Evolutionary conservation across 768 basidiomycete genomes (phyloP).

Genomic region (Phaeotremella fagi): DNA sequence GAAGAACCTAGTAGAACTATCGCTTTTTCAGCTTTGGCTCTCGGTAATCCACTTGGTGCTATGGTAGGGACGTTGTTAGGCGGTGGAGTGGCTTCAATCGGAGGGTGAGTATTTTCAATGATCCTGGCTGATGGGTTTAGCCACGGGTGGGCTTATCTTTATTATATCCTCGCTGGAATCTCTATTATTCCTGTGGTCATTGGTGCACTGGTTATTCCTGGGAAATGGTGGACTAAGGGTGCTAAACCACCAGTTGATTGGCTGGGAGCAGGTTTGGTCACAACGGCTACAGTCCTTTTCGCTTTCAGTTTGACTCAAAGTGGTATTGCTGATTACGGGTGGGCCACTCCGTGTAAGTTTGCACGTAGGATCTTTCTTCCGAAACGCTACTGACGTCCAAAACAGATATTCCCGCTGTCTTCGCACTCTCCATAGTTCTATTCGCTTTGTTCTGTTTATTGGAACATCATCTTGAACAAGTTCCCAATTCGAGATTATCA

Average conservation of each 20-base stretch:
- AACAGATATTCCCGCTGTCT: conserved; percentile 62
- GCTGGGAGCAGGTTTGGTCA: conserved; percentile 66
- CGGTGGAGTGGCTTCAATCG: too few relatives aligned
- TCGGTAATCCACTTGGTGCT: too few relatives aligned
- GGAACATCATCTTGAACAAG: conserved; percentile 60
- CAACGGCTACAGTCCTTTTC: conserved; percentile 61
- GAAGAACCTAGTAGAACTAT: too few relatives aligned
- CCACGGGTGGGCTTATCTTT: conserved; percentile 63
- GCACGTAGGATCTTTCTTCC: conserved; percentile 1
- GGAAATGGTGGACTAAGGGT: too few relatives aligned
- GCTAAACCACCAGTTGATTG: conserved; percentile 57
- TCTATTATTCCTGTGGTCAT: conserved; percentile 56
- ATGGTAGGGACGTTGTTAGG: too few relatives aligned
- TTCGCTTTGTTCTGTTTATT: conserved; percentile 59
- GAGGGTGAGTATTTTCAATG: too few relatives aligned
- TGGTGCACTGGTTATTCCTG: conserved; percentile 58
- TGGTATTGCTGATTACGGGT: conserved; percentile 55
- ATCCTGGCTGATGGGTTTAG: too few relatives aligned
- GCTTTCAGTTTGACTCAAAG: conserved; percentile 68
- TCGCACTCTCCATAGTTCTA: conserved; percentile 60
- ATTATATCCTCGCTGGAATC: conserved; percentile 60
- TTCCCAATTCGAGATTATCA: too few relatives aligned
- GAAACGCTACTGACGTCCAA: background rate
- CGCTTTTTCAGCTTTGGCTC: too few relatives aligned
- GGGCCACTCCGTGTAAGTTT: conserved; percentile 57